Conservation (phyloP, 768 basidiomycete species). For the Pleurotus platypus region DNA sequence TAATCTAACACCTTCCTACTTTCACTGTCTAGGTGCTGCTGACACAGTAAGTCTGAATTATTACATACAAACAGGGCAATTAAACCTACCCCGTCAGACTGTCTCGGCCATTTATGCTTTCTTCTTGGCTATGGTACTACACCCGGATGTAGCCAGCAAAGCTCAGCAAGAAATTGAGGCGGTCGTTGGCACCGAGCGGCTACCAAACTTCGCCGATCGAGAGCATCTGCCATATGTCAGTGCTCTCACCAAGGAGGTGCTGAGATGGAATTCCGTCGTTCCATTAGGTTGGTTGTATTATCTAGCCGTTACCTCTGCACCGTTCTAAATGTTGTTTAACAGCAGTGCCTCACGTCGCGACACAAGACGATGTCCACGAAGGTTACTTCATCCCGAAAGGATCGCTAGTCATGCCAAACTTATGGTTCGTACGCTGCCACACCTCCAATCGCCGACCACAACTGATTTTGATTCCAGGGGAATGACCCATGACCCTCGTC, state of each 20-base stretch:
- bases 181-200: conserved; percentile 54
- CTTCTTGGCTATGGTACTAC: conserved; percentile 57
- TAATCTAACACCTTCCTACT: not conserved
- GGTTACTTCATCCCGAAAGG: conserved; percentile 63
- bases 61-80: too few species aligned
- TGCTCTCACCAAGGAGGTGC: conserved; percentile 57
- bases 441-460: not conserved
- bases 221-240: conserved; percentile 55
- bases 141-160: conserved; percentile 53
- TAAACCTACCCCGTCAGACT: conserved; percentile 33
- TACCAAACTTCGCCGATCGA: conserved; percentile 59
- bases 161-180: conserved; percentile 63
- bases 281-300: conserved; percentile 32
- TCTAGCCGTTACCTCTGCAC: too few species aligned
- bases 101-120: conserved; percentile 59
- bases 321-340: not conserved
- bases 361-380: conserved; percentile 59
- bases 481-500: conserved; percentile 50
- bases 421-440: conserved; percentile 30
- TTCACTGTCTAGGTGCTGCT: conserved; percentile 41
- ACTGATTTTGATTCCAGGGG: conserved; percentile 26
- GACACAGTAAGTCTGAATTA: conserved; percentile 39
- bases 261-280: conserved; percentile 46
- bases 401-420: conserved; percentile 47
- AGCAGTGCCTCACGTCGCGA: conserved; percentile 54